Base-by-base conservation (phyloP, 2,329 filamentous ascomycete species). In the Exophiala oligosperma region DNA sequence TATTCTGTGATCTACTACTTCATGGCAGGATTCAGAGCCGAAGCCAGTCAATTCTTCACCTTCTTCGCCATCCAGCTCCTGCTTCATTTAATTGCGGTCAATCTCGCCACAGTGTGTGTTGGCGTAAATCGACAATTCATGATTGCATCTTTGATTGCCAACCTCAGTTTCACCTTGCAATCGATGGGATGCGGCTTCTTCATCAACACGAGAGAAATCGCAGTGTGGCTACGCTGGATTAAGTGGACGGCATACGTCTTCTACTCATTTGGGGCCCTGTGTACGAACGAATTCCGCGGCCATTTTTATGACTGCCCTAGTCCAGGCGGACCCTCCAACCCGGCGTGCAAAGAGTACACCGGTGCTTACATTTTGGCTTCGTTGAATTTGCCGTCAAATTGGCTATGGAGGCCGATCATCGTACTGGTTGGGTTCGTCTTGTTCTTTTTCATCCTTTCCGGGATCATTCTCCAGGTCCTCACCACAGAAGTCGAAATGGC, bases 111-210 rank as follows among this genome's bases (percentile, higher is more conserved):
- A 63, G 78, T 84, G 1, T 88, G 87, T 56, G 83, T 92, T 2
- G 81, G 84, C 0, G 74, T 87, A 0, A 82, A 83, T 0, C 77
- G 89, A 47, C 80, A 86, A 61, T 92, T 92, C 68, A 81, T 88
- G 0, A 84, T 84, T 0, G 88, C 89, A 0, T 89, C 85, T 66
- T 70, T 92, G 24, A 85, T 91, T 48, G 88, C 84, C 8, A 92
- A 92, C 65, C 73, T 92, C 49, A 82, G 80, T 0, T 92, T 86
- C 65, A 92, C 89, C 0, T 64, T 92, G 21, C 89, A 92, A 68
- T 87, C 83, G 1, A 84, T 91, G 76, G 85, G 85, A 0, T 91
- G 88, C 62, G 89, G 89, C 1, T 91, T 87, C 71, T 92, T 92
- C 64, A 84, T 92, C 12, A 88, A 92, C 69, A 79, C 81, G 9